Conservation (phyloP, 805 yeast genomes). For the Candida quercuum region DNA sequence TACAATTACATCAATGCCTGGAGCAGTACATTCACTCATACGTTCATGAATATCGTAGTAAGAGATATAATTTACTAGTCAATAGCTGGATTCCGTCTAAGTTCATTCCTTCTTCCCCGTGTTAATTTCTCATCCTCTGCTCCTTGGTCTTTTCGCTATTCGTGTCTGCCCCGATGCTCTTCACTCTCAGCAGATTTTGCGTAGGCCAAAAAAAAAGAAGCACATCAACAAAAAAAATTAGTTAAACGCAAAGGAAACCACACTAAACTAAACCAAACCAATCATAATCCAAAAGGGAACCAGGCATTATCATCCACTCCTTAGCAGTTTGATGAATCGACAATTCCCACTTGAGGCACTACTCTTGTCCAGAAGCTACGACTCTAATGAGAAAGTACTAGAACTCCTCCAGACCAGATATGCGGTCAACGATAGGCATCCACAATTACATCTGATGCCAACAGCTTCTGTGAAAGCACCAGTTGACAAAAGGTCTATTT, state of each 20-base stretch:
- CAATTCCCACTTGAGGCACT: slow-evolving; percentile 3
- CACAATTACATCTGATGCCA: slow-evolving; percentile 15
- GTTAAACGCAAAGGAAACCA: background rate
- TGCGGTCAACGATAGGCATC: slow-evolving; percentile 22
- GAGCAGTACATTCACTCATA: too few relatives aligned
- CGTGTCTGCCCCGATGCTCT: too few relatives aligned
- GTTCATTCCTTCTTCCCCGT: too few relatives aligned
- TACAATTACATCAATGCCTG: too few relatives aligned
- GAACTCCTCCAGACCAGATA: slow-evolving; percentile 32
- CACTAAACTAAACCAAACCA: background rate
- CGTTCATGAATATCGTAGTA: too few relatives aligned
- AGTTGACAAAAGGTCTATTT: background rate
- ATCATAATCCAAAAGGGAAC: background rate
- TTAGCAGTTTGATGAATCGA: slow-evolving; percentile 2
- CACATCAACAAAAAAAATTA: slow-evolving; percentile 1
- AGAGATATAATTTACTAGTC: too few relatives aligned
- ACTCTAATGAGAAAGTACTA: slow-evolving; percentile 15
- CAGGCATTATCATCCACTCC: background rate
- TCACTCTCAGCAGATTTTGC: too few relatives aligned
- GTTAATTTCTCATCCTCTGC: too few relatives aligned
- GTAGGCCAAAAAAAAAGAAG: too few relatives aligned
- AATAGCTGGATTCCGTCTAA: too few relatives aligned
- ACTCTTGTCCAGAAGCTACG: slow-evolving; percentile 1
- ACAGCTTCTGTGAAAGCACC: background rate
- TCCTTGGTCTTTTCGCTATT: too few relatives aligned